A percentile compares a stretch with the other conserved stretches of the same genome.
These are phyloP conservation scores for Rhypophila decipiens DNA, from an alignment of 495 filamentous ascomycete species.

Conservation along the genomic window DNA sequence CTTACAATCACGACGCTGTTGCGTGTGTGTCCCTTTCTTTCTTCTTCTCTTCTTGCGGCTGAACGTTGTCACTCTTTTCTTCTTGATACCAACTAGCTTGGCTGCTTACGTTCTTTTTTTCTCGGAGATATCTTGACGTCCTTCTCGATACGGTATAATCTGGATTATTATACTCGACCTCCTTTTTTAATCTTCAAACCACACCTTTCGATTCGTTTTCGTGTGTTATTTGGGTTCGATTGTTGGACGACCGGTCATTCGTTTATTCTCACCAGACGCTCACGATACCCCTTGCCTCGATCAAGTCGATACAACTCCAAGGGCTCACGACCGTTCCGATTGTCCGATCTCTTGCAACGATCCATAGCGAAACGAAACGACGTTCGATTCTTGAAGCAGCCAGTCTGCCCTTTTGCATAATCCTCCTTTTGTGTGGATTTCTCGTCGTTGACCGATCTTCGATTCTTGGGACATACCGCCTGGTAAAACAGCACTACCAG, in stretches of 20 bases:
- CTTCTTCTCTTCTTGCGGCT: constrained; percentile 46
- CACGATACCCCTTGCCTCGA: background rate
- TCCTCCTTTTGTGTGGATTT: constrained; percentile 9
- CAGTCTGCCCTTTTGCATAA: constrained; percentile 27
- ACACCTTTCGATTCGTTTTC: constrained; percentile 13
- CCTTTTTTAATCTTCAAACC: constrained; percentile 6
- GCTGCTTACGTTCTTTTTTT: constrained; percentile 50
- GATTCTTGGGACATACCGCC: constrained; percentile 27
- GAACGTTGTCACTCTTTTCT: constrained; percentile 42
- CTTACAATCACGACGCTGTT: constrained; percentile 39
- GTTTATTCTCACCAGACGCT: constrained; percentile 9
- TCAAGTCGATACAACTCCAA: constrained; percentile 1
- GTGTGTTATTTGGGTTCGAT: constrained; percentile 10
- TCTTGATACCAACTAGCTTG: constrained; percentile 53
- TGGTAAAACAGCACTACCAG: constrained; percentile 17
- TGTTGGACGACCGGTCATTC: constrained; percentile 18
- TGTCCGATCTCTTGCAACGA: constrained; percentile 5
- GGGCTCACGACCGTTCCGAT: background rate
- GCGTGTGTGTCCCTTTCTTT: constrained; percentile 38
- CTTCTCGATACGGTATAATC: constrained; percentile 40
- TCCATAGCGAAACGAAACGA: constrained; percentile 18
- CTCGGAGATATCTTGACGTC: constrained; percentile 24
- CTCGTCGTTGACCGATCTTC: constrained; percentile 10
- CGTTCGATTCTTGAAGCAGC: constrained; percentile 31
- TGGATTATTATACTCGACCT: constrained; percentile 32